phyloP scores from a whole-genome alignment of 2,329 filamentous ascomycete genomes.

The Claviceps arundinis region DNA sequence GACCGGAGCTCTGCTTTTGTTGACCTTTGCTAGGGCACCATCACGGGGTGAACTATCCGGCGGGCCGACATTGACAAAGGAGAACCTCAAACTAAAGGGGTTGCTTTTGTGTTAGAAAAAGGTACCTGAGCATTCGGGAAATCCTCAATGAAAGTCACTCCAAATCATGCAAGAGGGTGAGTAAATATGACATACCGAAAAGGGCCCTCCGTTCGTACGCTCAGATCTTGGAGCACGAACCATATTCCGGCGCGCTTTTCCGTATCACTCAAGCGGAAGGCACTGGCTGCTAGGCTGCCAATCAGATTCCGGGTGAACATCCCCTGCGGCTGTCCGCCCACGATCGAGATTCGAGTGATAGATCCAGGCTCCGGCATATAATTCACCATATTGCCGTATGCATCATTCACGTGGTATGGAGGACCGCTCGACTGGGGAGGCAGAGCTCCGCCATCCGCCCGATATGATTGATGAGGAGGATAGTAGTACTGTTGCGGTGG shows the following conservation, averaged over 20 bases:
- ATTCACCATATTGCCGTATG: constrained; percentile 8
- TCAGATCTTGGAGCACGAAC: constrained; percentile 94
- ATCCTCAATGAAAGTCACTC: no score
- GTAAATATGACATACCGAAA: constrained; percentile 52
- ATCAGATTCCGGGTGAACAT: constrained; percentile 96
- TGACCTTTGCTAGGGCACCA: constrained; percentile 35
- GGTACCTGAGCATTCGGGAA: not conserved
- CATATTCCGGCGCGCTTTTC: constrained; percentile 78
- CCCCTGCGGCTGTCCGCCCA: constrained; percentile 46
- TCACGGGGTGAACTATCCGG: constrained; percentile 22
- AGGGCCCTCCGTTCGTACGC: constrained; percentile 79
- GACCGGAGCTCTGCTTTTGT: constrained; percentile 65
- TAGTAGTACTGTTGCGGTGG: constrained; percentile 25
- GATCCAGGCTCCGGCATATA: constrained; percentile 19
- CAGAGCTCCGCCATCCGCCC: constrained; percentile 14
- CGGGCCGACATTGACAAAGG: constrained; percentile 73
- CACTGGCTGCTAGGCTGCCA: constrained; percentile 78
- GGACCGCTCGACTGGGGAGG: constrained; percentile 15
- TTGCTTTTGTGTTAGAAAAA: constrained; percentile 8
- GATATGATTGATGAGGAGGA: constrained; percentile 20
- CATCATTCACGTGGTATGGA: constrained; percentile 16
- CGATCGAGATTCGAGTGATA: constrained; percentile 22
- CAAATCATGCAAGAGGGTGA: not conserved
- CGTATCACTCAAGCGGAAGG: constrained; percentile 68
- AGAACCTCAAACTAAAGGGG: constrained; percentile 36